Percentiles rank a stretch among this genome's conserved stretches.
These are phyloP conservation scores for Epichloe hybrida DNA, from an alignment of 2,329 filamentous ascomycete genomes.

Conservation along the genomic window DNA sequence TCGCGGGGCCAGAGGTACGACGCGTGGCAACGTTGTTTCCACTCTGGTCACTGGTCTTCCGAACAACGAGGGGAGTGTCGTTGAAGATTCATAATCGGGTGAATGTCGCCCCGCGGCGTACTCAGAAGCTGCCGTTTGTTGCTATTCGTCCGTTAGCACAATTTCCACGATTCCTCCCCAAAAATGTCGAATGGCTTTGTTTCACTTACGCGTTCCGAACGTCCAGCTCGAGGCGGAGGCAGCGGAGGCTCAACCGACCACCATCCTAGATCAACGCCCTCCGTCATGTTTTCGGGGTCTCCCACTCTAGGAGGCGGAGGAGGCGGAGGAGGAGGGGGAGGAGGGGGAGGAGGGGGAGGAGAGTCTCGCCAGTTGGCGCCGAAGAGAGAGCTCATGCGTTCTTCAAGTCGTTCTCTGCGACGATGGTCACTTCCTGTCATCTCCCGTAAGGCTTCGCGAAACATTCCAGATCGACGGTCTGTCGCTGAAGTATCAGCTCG, in stretches of 20 bases:
- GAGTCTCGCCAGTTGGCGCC: slow-evolving; percentile 9
- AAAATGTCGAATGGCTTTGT: not conserved
- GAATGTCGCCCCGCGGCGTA: not conserved
- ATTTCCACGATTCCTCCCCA: not conserved
- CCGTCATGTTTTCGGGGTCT: slow-evolving; percentile 6
- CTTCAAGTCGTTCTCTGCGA: slow-evolving; percentile 15
- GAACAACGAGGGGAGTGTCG: not conserved
- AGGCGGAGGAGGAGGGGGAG: not conserved
- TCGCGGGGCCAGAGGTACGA: not conserved
- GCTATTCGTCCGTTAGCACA: not conserved
- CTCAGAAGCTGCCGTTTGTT: not conserved
- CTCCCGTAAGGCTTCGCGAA: slow-evolving; percentile 5
- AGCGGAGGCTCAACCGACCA: slow-evolving; percentile 12
- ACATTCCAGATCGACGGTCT: slow-evolving; percentile 1
- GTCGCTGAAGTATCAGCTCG: not conserved
- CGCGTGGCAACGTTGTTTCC: not conserved
- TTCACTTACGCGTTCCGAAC: not conserved
- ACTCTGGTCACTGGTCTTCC: not conserved
- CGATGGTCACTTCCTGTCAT: slow-evolving; percentile 12
- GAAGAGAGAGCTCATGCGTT: slow-evolving; percentile 15
- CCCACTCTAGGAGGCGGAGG: not conserved
- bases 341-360: not conserved
- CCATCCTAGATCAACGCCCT: slow-evolving; percentile 11
- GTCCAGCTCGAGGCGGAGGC: not conserved
- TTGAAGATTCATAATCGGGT: not conserved